Base-by-base conservation (phyloP, 2,329 filamentous ascomycete species). In the Beauveria sp. region DNA sequence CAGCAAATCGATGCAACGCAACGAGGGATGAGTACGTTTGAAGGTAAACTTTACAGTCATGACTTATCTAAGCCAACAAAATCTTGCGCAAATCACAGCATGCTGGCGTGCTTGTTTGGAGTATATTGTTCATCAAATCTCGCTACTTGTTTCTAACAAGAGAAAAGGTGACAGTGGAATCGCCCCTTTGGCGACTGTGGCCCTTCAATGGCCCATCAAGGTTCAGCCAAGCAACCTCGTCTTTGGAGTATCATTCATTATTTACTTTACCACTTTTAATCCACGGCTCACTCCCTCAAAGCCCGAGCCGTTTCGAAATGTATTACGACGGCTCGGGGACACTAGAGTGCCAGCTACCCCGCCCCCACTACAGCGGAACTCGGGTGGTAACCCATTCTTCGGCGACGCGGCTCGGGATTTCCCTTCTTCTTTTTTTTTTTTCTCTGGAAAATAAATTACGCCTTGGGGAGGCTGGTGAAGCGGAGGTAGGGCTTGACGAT, bases 401-500 rank as follows among this genome's bases (percentile, higher is more conserved):
- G 34, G 34, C 34, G 34, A 14, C 34, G 34, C 34, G 34, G 34
- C 34, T 37, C 34, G 34, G 34, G 34, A 37, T 16, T 14, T 37
- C 12, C 12, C 34, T 34, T 12, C 12, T 37, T 12, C 34, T 37
- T 12, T 34, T 37, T 37, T 14, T 37, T 5, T 37, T 2, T 5
- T 37, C 10, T 16, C 2, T 5, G 14, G 6, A 10, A 37, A 37
- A 37, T 28, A 26, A 24, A 54, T 67, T 71, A 74, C 48, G 83
- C 79, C 78, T 85, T 83, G 70, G 84, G 78, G 61, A 88, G 77
- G 64, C 83, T 77, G 48, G 89, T 91, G 76, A 87, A 91, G 73
- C 89, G 82, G 72, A 92, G 80, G 77, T 92, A 89, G 61, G 84
- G 84, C 81, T 87, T 87, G 74, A 87, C 82, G 66, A 82, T 81